Conservation (phyloP, 2,329 filamentous ascomycete genomes). For the Colletotrichum neosansevieriae region DNA sequence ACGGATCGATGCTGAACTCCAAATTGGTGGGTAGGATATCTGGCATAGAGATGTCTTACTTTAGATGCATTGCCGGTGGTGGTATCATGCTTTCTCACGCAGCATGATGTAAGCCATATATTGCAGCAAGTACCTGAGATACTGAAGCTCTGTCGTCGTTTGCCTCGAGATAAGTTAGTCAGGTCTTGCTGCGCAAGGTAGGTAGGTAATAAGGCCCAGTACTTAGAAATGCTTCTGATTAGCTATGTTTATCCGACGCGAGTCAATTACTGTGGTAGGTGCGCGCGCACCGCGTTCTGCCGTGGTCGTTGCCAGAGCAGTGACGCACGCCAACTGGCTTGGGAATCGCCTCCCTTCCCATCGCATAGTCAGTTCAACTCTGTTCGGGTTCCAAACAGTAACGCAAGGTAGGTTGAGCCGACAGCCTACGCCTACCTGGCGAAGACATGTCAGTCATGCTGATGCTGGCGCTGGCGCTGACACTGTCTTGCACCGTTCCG, state of each 20-base stretch:
- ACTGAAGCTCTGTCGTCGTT: too few species aligned
- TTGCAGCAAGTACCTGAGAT: too few species aligned
- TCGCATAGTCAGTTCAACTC: conserved; percentile 7
- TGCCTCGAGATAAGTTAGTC: too few species aligned
- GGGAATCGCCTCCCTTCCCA: conserved; percentile 22
- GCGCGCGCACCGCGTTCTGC: conserved; percentile 16
- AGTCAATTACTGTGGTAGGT: neutral
- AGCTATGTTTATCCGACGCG: neutral
- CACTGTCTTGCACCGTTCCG: conserved; percentile 24
- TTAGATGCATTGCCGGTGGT: conserved; percentile 5
- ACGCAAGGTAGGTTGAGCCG: conserved; percentile 19
- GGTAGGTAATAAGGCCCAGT: too few species aligned
- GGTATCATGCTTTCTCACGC: conserved; percentile 1
- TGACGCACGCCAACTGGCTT: conserved; percentile 29
- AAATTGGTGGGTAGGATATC: neutral
- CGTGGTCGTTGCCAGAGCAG: conserved; percentile 31
- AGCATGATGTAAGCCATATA: neutral
- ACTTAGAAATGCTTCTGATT: neutral
- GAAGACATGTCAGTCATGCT: conserved; percentile 1
- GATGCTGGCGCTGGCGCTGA: conserved; percentile 9
- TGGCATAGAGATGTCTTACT: neutral
- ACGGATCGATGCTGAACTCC: neutral
- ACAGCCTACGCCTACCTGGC: neutral
- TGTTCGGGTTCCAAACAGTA: neutral
- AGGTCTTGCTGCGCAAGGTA: too few species aligned